Conservation (phyloP, 345 rosid species). For the Citrus reticulata region DNA sequence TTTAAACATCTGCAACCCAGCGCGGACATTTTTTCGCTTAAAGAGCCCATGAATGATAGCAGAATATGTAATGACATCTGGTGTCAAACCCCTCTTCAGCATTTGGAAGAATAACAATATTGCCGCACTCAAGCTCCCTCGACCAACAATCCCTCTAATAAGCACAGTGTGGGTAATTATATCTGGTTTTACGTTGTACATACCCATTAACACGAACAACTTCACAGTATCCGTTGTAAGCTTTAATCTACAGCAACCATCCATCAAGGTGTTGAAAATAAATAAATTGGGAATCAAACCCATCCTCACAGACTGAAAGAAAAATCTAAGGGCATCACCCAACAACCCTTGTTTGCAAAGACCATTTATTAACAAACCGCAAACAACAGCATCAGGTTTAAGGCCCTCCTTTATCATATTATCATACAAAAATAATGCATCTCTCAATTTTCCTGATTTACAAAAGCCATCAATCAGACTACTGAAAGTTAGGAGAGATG, state of each 20-base stretch:
- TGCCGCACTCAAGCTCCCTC: conserved; percentile 29
- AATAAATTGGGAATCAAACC: conserved; percentile 31
- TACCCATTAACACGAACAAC: conserved; percentile 27
- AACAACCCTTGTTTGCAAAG: conserved; percentile 47
- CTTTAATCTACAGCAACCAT: conserved; percentile 41
- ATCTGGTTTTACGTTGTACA: conserved; percentile 31
- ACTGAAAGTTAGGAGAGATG: conserved; percentile 39
- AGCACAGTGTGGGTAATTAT: conserved; percentile 39
- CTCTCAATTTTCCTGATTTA: conserved; percentile 38
- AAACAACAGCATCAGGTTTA: conserved; percentile 33
- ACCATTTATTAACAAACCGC: conserved; percentile 38
- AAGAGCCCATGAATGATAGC: conserved; percentile 40
- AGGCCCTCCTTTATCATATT: conserved; percentile 30
- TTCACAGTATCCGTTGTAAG: conserved; percentile 23
- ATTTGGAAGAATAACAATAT: conserved; percentile 37
- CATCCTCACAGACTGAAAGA: conserved; percentile 22
- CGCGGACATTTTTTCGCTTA: conserved; percentile 33
- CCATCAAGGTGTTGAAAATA: conserved; percentile 40
- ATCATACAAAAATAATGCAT: conserved; percentile 31
- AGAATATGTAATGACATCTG: conserved; percentile 42
- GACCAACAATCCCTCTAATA: conserved; percentile 13
- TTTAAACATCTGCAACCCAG: conserved; percentile 37
- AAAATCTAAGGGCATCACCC: conserved; percentile 35
- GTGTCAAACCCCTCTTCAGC: conserved; percentile 41
- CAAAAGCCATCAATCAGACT: conserved; percentile 50